These are phyloP conservation scores for Fomes fomentarius DNA, from an alignment of 1,284 basidiomycete species.

Conservation along the genomic window DNA sequence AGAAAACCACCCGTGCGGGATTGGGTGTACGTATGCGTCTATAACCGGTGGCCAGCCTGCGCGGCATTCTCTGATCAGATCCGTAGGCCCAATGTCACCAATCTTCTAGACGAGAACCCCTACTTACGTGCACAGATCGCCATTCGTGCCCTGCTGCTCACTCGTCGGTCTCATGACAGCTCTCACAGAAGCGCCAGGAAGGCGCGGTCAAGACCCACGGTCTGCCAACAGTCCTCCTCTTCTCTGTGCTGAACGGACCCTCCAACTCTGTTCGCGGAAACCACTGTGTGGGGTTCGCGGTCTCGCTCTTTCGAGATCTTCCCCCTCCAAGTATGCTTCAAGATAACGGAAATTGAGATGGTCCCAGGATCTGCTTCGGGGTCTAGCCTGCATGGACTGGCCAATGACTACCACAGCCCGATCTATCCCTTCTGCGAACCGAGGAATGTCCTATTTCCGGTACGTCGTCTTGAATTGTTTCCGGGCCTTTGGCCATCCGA, in stretches of 20 bases:
- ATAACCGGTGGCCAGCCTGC: neutral
- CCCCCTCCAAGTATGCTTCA: neutral
- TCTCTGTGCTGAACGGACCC: neutral
- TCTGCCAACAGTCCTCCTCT: neutral
- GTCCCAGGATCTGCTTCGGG: neutral
- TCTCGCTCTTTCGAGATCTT: constrained; percentile 1
- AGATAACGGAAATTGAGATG: neutral
- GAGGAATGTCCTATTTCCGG: neutral
- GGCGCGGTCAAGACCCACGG: neutral
- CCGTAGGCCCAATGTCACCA: neutral
- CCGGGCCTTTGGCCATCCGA: neutral
- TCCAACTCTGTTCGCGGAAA: neutral
- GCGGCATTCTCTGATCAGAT: neutral
- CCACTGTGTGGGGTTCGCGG: neutral
- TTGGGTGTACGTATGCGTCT: neutral
- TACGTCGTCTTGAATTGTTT: constrained; percentile 1
- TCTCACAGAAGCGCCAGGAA: neutral
- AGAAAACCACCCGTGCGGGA: neutral
- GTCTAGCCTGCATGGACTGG: no score
- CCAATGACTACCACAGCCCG: no score
- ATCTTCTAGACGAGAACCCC: neutral
- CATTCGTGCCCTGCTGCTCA: neutral
- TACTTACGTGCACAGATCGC: neutral
- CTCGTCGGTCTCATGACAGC: neutral
- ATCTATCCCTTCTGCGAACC: neutral